Base-by-base conservation (phyloP, 176 grass and related monocot species). In the Hordeum marinum region DNA sequence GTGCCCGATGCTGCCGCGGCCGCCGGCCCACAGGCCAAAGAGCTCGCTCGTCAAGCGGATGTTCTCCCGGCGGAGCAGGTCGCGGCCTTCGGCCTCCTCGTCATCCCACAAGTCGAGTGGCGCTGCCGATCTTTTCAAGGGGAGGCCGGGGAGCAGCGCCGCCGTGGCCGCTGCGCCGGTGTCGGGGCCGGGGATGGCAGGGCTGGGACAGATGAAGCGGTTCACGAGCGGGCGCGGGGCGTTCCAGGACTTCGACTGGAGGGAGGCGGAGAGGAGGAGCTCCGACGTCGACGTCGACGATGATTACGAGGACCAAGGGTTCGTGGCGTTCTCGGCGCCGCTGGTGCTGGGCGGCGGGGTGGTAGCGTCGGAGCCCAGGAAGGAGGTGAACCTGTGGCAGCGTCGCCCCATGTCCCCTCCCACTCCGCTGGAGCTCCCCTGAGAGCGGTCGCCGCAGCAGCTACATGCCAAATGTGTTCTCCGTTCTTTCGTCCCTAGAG, bases 301-400 rank as follows among this genome's bases (percentile, higher is more conserved):
- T 1, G 85, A 73, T 0, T 75, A 75, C 72, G 85, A 87, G 21
- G 82, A 85, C 24, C 90, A 90, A 17, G 75, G 76, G 29, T 78
- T 92, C 52, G 78, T 96, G n/a, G 87, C 88, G 68, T 85, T 92
- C 82, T 99, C 94, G 3, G 97, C 97, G 31, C 97, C 97, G 24
- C 78, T 96, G 17, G 80, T 89, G 78, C 58, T 94, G 32, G 91
- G 90, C 18, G 86, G 91, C 25, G 94, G 96, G 41, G 48, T 36
- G 24, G 83, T 76, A n/a, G 85, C 63, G 79, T 65, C 64, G 24
- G 93, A 96, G 84, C 88, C 86, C 0, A 91, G 82, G 91, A 99
- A 99, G 91, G 97, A 99, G 91, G 92, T 94, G 21, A 90, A 92
- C 84, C 73, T 99, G 77, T 99, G 97, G 97, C 90, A 88, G 86